These are phyloP conservation scores for Fusarium hostae DNA, from an alignment of 2,329 filamentous ascomycete genomes.

Conservation along the genomic window DNA sequence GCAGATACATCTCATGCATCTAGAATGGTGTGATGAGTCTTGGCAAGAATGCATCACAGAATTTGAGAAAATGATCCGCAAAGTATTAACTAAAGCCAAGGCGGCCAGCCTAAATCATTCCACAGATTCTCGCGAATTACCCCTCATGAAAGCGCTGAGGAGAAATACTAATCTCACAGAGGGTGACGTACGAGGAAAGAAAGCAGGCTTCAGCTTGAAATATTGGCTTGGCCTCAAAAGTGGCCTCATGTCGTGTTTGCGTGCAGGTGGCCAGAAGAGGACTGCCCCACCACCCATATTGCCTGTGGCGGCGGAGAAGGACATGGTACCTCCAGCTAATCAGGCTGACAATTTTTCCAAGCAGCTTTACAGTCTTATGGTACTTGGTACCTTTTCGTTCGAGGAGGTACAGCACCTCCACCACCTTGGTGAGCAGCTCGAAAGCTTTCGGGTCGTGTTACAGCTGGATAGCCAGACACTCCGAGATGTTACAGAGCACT, in stretches of 20 bases:
- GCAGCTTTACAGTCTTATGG: not conserved
- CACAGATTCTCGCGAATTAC: not conserved
- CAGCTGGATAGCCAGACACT: slow-evolving; percentile 13
- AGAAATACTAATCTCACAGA: not conserved
- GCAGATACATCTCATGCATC: not conserved
- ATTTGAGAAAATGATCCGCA: not conserved
- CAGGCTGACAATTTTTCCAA: not conserved
- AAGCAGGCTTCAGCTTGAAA: no score
- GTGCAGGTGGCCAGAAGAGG: no score
- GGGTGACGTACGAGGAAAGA: no score
- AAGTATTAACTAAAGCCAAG: not conserved
- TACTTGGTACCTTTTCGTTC: slow-evolving; percentile 15
- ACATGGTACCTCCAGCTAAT: no score
- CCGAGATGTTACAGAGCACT: slow-evolving; percentile 11
- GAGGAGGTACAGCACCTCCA: slow-evolving; percentile 10
- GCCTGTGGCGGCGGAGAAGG: not conserved
- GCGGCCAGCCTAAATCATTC: not conserved
- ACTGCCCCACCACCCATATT: not conserved
- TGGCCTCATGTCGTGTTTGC: not conserved
- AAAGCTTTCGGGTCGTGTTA: slow-evolving; percentile 14
- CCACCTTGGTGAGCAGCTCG: slow-evolving; percentile 2
- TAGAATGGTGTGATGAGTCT: not conserved
- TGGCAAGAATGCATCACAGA: not conserved
- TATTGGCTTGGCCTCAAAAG: not conserved
- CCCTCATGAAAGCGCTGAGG: not conserved